Percentiles rank a stretch among this genome's conserved stretches.
These are phyloP conservation scores for Mangifera indica DNA, from an alignment of 345 rosid species.

Conservation along the genomic window DNA sequence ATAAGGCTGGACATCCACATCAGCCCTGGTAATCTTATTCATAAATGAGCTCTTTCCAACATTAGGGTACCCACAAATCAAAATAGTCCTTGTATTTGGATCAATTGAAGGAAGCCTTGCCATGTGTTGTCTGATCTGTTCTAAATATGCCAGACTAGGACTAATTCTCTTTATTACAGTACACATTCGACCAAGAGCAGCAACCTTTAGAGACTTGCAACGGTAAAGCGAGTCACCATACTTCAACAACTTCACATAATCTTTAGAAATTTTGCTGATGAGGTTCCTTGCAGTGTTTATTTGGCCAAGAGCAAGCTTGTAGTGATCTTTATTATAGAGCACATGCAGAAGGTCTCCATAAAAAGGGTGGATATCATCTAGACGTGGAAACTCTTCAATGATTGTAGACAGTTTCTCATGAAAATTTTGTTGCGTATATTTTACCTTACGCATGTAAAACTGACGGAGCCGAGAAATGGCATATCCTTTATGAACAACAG, in stretches of 20 bases:
- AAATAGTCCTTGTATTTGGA: slow-evolving; percentile 64
- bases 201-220: slow-evolving; percentile 66
- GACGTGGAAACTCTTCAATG: slow-evolving; percentile 60
- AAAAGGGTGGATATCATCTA: slow-evolving; percentile 64
- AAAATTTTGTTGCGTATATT: slow-evolving; percentile 58
- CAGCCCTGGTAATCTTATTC: slow-evolving; percentile 86
- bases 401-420: slow-evolving; percentile 62
- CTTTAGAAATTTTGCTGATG: slow-evolving; percentile 50
- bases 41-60: slow-evolving; percentile 93
- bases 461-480: slow-evolving; percentile 63
- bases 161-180: slow-evolving; percentile 64
- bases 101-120: slow-evolving; percentile 87
- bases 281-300: slow-evolving; percentile 54
- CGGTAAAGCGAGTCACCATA: slow-evolving; percentile 71
- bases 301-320: slow-evolving; percentile 72
- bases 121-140: slow-evolving; percentile 90
- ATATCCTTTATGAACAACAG: slow-evolving; percentile 73
- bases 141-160: slow-evolving; percentile 76
- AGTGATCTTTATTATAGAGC: slow-evolving; percentile 58
- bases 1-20: slow-evolving; percentile 91
- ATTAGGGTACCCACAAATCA: slow-evolving; percentile 88
- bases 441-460: slow-evolving; percentile 64
- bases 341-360: slow-evolving; percentile 64
- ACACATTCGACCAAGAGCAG: slow-evolving; percentile 84
- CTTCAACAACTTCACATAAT: slow-evolving; percentile 63